Evolutionary conservation across 2,329 filamentous ascomycete genomes (phyloP).

Genomic region (Fusarium euwallaceae): DNA sequence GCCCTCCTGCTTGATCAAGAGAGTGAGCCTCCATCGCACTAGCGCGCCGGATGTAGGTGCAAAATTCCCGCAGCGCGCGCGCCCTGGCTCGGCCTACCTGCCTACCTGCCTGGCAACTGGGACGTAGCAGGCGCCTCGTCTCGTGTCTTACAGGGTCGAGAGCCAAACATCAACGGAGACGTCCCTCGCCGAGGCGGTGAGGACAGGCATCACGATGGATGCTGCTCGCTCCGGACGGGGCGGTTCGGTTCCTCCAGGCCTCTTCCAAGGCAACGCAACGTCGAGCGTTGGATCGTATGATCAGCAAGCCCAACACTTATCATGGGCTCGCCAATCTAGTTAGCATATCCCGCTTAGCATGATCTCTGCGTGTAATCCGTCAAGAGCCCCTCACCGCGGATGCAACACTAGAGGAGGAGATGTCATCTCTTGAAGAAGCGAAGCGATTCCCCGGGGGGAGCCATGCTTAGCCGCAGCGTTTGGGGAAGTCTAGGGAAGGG

Average conservation of each 20-base stretch:
- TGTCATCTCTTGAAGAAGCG: slow-evolving; percentile 4
- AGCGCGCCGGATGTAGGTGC: slow-evolving; percentile 20
- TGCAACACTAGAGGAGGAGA: slow-evolving; percentile 16
- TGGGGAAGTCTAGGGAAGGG: not conserved
- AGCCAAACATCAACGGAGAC: slow-evolving; percentile 17
- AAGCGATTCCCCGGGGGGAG: slow-evolving; percentile 18
- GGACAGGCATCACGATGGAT: slow-evolving; percentile 5
- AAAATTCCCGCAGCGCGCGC: slow-evolving; percentile 24
- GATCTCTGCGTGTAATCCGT: slow-evolving; percentile 33
- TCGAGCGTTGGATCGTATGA: slow-evolving; percentile 34
- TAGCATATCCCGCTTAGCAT: slow-evolving; percentile 23
- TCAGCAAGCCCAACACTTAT: slow-evolving; percentile 21
- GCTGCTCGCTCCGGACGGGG: slow-evolving; percentile 1
- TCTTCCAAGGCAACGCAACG: not conserved
- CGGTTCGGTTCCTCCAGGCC: slow-evolving; percentile 4
- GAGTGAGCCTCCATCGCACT: slow-evolving; percentile 14
- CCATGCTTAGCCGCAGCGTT: slow-evolving; percentile 30
- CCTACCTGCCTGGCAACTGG: slow-evolving; percentile 4
- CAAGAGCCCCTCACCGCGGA: slow-evolving; percentile 23
- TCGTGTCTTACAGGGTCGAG: slow-evolving; percentile 20
- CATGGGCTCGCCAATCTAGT: slow-evolving; percentile 36
- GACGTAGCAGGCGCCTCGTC: slow-evolving; percentile 12
- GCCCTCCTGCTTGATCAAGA: not conserved
- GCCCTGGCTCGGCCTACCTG: slow-evolving; percentile 9
- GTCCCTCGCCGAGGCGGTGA: slow-evolving; percentile 31